Conservation (phyloP, 1,139 yeast species). For the Candida frijolesensis region DNA sequence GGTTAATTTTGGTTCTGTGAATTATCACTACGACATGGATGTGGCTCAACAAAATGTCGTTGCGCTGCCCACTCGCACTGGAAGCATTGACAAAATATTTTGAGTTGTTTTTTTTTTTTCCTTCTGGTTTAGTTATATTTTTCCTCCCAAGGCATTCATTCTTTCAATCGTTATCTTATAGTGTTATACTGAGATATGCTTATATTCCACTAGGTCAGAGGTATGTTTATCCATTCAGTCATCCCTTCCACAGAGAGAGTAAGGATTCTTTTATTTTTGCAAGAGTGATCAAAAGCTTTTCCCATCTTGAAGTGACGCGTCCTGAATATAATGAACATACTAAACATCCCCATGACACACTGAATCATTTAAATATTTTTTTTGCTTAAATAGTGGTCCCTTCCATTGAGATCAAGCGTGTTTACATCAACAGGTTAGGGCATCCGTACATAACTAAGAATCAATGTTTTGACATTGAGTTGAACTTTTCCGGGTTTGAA, state of each 20-base stretch:
- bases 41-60: neutral
- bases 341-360: neutral
- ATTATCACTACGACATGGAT: neutral
- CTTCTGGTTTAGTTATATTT: neutral
- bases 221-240: constrained; percentile 1
- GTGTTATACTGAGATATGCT: neutral
- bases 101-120: neutral
- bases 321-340: constrained; percentile 10
- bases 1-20: neutral
- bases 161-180: constrained; percentile 11
- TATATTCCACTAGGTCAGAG: neutral
- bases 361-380: constrained; percentile 2
- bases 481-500: constrained; percentile 1
- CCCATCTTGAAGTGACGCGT: neutral
- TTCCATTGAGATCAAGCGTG: neutral
- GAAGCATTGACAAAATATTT: too few relatives aligned
- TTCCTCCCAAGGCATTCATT: constrained; percentile 8
- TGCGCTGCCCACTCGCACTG: too few relatives aligned
- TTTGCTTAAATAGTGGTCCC: neutral
- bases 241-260: neutral
- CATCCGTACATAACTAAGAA: constrained; percentile 1
- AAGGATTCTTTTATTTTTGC: neutral
- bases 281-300: neutral
- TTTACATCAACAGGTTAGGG: neutral
- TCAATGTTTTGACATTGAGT: constrained; percentile 1